These are phyloP conservation scores for Diplodia mutila DNA, from an alignment of 2,329 filamentous ascomycete species.

Conservation along the genomic window DNA sequence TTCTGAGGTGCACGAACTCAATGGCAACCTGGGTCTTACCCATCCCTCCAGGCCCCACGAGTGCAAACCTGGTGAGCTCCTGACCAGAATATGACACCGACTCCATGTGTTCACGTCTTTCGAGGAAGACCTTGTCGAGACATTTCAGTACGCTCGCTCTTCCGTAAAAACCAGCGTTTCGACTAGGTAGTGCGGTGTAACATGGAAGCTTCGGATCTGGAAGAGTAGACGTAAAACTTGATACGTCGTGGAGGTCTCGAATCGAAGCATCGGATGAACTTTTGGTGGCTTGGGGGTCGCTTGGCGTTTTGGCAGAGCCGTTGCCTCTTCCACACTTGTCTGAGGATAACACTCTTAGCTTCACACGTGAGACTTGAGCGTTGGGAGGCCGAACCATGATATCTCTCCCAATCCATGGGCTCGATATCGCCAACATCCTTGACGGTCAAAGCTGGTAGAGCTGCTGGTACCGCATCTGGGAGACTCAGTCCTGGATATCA, in stretches of 20 bases:
- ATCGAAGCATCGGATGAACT: not conserved
- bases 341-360: too few relatives aligned
- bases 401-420: not conserved
- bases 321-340: not conserved
- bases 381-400: not conserved
- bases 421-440: not conserved
- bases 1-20: conserved; percentile 28
- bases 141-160: not conserved
- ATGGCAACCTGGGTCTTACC: conserved; percentile 36
- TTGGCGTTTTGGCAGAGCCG: not conserved
- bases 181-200: not conserved
- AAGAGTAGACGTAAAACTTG: not conserved
- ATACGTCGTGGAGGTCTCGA: not conserved
- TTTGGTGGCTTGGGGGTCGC: not conserved
- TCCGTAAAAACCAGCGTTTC: not conserved
- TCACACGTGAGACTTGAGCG: too few relatives aligned
- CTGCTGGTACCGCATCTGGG: not conserved
- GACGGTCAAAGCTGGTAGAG: too few relatives aligned
- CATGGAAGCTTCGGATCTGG: not conserved
- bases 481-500: not conserved
- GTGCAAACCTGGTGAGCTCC: conserved; percentile 8
- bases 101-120: not conserved
- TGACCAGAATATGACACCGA: not conserved
- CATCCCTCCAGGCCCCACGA: conserved; percentile 35
- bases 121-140: not conserved